Evolutionary conservation across 352 stramenopile species (phyloP).

Genomic region (Phytophthora pini): DNA sequence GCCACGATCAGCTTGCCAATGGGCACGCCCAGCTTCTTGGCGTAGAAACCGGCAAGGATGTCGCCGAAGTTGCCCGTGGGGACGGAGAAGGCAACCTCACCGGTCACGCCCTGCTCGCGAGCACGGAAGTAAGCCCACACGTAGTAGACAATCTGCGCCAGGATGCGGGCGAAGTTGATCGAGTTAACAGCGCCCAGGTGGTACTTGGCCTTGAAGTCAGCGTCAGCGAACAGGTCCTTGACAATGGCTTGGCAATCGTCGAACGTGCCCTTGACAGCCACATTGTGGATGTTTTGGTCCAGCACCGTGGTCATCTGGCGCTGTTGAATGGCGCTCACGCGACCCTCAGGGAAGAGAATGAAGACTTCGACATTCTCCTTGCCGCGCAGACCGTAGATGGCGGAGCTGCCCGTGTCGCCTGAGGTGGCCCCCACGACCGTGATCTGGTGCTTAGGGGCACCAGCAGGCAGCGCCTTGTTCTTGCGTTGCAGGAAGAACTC

Average conservation of each 20-base stretch:
- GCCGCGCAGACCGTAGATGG: conserved; percentile 97
- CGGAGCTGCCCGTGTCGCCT: conserved; percentile 97
- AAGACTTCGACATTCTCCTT: conserved; percentile 99
- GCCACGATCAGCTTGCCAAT: conserved; percentile 97
- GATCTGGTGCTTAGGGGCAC: conserved; percentile 80
- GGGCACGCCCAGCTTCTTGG: conserved; percentile 92
- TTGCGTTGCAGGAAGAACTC: conserved; percentile 97
- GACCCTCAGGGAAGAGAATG: conserved; percentile 97
- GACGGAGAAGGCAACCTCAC: conserved; percentile 95
- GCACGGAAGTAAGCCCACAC: conserved; percentile 97
- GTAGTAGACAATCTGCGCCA: conserved; percentile 99
- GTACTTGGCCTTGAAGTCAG: conserved; percentile 92
- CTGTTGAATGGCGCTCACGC: conserved; percentile 98
- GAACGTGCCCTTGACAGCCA: conserved; percentile 96
- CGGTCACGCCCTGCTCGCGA: conserved; percentile 64
- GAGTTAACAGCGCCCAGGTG: conserved; percentile 98
- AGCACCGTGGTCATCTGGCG: conserved; percentile 98
- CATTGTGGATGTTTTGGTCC: conserved; percentile 98
- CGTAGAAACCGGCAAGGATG: conserved; percentile 98
- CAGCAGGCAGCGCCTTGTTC: conserved; percentile 67
- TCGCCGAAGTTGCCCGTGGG: conserved; percentile 99
- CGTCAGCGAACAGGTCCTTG: conserved; percentile 97
- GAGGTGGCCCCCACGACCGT: conserved; percentile 98
- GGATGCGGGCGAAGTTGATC: conserved; percentile 99
- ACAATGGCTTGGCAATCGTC: conserved; percentile 99